Conservation (phyloP, 164 flowering plant species). For the Vitis cinerea region DNA sequence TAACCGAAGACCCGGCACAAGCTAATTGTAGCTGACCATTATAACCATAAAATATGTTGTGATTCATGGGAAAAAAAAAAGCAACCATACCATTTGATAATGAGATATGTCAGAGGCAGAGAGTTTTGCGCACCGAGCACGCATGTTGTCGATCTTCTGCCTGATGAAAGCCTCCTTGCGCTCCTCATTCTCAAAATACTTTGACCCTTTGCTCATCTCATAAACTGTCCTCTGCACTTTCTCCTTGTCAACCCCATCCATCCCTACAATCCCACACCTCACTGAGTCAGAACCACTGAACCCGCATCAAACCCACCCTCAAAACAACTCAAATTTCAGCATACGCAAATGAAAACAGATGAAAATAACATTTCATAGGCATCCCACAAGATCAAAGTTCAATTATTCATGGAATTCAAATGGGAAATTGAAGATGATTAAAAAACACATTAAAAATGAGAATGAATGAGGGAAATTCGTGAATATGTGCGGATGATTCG, state of each 20-base stretch:
- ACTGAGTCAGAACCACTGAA: not conserved
- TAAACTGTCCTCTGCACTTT: constrained; percentile 85
- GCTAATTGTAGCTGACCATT: too few species aligned
- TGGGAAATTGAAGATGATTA: not conserved
- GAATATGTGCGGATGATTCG: too few species aligned
- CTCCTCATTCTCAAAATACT: constrained; percentile 88
- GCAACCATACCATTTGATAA: constrained; percentile 56
- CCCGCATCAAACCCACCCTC: too few species aligned
- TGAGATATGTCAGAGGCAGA: constrained; percentile 54
- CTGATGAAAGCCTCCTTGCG: constrained; percentile 70
- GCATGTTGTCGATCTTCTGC: constrained; percentile 74
- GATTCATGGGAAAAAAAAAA: too few species aligned
- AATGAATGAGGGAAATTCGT: not conserved
- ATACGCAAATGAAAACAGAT: not conserved
- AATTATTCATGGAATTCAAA: too few species aligned
- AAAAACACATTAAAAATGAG: not conserved
- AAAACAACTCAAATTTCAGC: too few species aligned
- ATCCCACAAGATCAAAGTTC: too few species aligned
- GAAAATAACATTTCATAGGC: not conserved
- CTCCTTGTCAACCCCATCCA: constrained; percentile 98
- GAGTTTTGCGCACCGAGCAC: constrained; percentile 55
- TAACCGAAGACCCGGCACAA: too few species aligned
- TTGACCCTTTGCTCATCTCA: constrained; percentile 98
- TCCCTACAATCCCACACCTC: constrained; percentile 47
- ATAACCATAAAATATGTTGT: too few species aligned